phyloP scores from a whole-genome alignment of 1,139 yeast genomes.

The Magnusiomyces clavatus region DNA sequence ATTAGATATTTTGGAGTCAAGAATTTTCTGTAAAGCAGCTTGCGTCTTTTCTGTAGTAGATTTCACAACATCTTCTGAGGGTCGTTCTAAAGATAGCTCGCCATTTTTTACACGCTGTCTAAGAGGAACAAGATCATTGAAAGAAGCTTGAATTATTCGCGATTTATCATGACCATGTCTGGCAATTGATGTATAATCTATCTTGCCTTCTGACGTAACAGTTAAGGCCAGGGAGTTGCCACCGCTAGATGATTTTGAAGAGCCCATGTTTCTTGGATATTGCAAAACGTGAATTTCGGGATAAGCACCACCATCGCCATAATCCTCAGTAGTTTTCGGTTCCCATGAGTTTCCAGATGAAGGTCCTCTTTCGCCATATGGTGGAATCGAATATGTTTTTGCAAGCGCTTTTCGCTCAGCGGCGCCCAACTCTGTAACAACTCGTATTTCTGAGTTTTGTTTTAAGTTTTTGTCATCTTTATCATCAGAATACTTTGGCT shows the following conservation, averaged over 20 bases:
- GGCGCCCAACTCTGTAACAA: slow-evolving; percentile 10
- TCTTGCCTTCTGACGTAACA: slow-evolving; percentile 29
- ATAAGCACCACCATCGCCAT: slow-evolving; percentile 34
- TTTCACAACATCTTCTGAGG: slow-evolving; percentile 37
- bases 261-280: slow-evolving; percentile 32
- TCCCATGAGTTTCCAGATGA: slow-evolving; percentile 21
- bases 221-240: slow-evolving; percentile 29
- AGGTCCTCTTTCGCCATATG: slow-evolving; percentile 26
- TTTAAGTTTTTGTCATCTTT: slow-evolving; percentile 4
- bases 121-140: slow-evolving; percentile 42
- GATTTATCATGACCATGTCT: slow-evolving; percentile 29
- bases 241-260: slow-evolving; percentile 7
- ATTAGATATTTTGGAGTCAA: slow-evolving; percentile 33
- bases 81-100: slow-evolving; percentile 31
- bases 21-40: slow-evolving; percentile 40
- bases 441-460: slow-evolving; percentile 1
- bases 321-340: slow-evolving; percentile 26
- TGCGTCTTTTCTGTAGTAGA: slow-evolving; percentile 41
- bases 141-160: slow-evolving; percentile 34
- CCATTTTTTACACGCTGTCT: slow-evolving; percentile 37
- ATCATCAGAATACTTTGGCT: slow-evolving; percentile 18
- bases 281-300: slow-evolving; percentile 32
- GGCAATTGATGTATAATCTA: slow-evolving; percentile 32
- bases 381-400: slow-evolving; percentile 21
- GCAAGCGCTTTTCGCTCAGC: slow-evolving; percentile 12